Base-by-base conservation (phyloP, 2,329 filamentous ascomycete genomes). In the Immersiporthe knoxdaviesiana region DNA sequence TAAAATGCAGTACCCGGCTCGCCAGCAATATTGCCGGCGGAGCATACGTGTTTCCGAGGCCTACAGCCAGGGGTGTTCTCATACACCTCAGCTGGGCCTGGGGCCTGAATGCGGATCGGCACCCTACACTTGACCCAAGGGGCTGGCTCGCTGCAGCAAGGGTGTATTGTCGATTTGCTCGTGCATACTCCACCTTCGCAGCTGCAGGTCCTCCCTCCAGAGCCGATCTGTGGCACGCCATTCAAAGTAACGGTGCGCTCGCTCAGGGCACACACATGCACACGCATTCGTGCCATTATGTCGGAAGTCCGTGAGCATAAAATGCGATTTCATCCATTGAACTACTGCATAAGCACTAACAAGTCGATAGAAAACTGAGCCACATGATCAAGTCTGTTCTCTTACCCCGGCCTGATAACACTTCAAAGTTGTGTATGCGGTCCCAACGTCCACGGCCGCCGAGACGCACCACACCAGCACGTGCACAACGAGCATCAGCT, bases 101-200 rank as follows among this genome's bases (percentile, higher is more conserved):
- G 39, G 10, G 59, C 39, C 14, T 44, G n/a, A 41, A 12, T 35
- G 24, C 39, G 16, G 41, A 63, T 32, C 39, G 59, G 16, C n/a
- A 47, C 18, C 37, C 12, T 47, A 54, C 21, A 27, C 21, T 64
- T 37, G 62, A 59, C 52, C 63, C 63, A 59, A 27, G 63, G 54
- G 63, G n/a, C 52, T 37, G 63, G 63, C 35, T 44, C 52, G 63
- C 63, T 65, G 63, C 63, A 59, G 21, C 52, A 59, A 65, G 63
- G 52, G 12, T n/a, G n/a, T 32, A 27, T 58, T 65, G 35, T 54
- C 59, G 62, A 37, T 64, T 8, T 37, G 44, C 52, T 65, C 37
- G 52, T 44, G 52, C 63, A 59, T 41, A 37, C 54, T 41, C 35
- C 52, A 27, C 52, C n/a, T 27, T 27, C 59, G 63, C 52, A 65